Evolutionary conservation across 371 early-diverging fungal species (phyloP).

Genomic region (Saksenaea vasiformis): DNA sequence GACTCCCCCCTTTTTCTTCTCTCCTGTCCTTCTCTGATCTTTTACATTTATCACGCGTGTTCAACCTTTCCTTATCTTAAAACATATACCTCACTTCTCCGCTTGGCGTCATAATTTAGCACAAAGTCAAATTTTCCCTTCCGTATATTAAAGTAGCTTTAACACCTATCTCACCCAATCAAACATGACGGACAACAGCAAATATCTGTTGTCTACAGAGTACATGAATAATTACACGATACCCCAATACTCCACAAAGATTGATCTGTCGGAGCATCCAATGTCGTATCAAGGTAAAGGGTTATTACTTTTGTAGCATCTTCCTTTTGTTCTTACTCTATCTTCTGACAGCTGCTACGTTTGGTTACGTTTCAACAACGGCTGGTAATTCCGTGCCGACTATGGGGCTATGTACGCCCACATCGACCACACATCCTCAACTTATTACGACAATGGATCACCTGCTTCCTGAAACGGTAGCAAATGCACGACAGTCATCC

Average conservation of each 20-base stretch:
- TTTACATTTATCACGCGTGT: neutral
- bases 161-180: neutral
- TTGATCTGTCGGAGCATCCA: conserved; percentile 8
- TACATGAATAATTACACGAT: conserved; percentile 12
- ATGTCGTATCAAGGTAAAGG: conserved; percentile 9
- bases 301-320: neutral
- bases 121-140: neutral
- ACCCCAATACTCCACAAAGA: conserved; percentile 9
- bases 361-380: neutral
- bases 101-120: neutral
- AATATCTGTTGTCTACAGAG: conserved; percentile 12
- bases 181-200: conserved; percentile 6
- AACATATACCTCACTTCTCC: neutral
- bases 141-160: neutral
- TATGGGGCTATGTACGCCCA: conserved; percentile 1
- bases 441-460: conserved; percentile 2
- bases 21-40: neutral
- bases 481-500: neutral
- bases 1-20: too few species aligned
- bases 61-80: neutral
- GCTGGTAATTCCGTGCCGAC: conserved; percentile 12
- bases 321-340: neutral
- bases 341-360: neutral
- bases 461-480: neutral
- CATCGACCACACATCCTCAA: conserved; percentile 1